A percentile compares a stretch with the other conserved stretches of the same genome.
Evolutionary conservation across 176 grass and related monocot genomes (phyloP).

Genomic region (sorghum (Sorghum bicolor)): DNA sequence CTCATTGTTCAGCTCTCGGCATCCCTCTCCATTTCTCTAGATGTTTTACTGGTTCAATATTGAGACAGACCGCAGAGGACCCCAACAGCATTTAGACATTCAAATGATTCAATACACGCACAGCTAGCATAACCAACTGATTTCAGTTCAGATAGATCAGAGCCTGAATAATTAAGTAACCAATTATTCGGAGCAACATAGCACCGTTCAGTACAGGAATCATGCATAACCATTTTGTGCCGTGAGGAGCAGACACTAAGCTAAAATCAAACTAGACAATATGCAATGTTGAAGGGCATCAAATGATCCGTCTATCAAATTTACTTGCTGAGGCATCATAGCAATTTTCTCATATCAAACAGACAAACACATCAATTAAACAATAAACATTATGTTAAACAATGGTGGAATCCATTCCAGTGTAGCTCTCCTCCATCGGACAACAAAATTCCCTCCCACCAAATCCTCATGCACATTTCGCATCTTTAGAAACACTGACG

Average conservation of each 20-base stretch:
- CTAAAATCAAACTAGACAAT: neutral
- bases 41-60: neutral
- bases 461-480: conserved; percentile 7
- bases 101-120: neutral
- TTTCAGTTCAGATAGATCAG: neutral
- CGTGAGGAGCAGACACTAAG: neutral
- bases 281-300: neutral
- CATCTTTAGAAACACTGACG: neutral
- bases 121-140: neutral
- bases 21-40: neutral
- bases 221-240: neutral
- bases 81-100: neutral
- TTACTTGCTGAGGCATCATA: neutral
- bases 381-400: neutral
- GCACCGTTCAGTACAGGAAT: neutral
- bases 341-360: too few relatives aligned
- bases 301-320: neutral
- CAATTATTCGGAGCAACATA: neutral
- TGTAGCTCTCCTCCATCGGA: neutral
- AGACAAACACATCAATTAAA: neutral
- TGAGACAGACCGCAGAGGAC: neutral
- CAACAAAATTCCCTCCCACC: neutral
- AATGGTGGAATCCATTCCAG: neutral
- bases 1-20: too few relatives aligned
- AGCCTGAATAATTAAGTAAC: neutral